A percentile compares a stretch with the other conserved stretches of the same genome.
Conservation (phyloP, 2,329 filamentous ascomycete genomes). For the Colletotrichum cordylinicola region DNA sequence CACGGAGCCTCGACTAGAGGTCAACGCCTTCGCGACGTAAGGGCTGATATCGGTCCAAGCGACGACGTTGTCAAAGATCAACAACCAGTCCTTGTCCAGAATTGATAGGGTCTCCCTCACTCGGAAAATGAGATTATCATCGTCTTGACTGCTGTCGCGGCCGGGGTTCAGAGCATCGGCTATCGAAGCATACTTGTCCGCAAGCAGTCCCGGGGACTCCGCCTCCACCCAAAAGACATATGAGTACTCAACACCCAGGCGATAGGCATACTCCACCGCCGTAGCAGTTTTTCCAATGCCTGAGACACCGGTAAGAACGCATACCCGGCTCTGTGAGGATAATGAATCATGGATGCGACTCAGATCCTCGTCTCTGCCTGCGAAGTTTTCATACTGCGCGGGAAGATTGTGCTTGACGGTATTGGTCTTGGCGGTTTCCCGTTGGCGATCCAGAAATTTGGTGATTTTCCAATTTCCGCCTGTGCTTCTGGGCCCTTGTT, state of each 20-base stretch:
- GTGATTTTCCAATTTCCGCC: not conserved
- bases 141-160: too few relatives aligned
- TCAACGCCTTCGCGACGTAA: not conserved
- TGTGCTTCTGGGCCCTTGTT: too few relatives aligned
- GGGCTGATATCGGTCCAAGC: not conserved
- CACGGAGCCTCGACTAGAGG: not conserved
- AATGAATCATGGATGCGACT: not conserved
- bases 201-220: not conserved
- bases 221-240: not conserved
- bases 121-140: not conserved
- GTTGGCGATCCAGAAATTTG: not conserved
- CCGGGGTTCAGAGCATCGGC: not conserved
- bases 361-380: not conserved
- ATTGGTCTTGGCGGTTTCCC: not conserved
- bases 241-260: not conserved
- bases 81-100: not conserved
- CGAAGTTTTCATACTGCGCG: not conserved
- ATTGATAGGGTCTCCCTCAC: not conserved
- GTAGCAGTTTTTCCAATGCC: not conserved
- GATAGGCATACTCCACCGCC: not conserved
- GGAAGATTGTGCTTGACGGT: not conserved
- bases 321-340: not conserved
- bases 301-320: not conserved
- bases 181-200: not conserved
- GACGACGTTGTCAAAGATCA: not conserved